A percentile compares a stretch with the other conserved stretches of the same genome.
Evolutionary conservation across 805 yeast genomes (phyloP).

Genomic region (Ogataea nakhonphanomensis): DNA sequence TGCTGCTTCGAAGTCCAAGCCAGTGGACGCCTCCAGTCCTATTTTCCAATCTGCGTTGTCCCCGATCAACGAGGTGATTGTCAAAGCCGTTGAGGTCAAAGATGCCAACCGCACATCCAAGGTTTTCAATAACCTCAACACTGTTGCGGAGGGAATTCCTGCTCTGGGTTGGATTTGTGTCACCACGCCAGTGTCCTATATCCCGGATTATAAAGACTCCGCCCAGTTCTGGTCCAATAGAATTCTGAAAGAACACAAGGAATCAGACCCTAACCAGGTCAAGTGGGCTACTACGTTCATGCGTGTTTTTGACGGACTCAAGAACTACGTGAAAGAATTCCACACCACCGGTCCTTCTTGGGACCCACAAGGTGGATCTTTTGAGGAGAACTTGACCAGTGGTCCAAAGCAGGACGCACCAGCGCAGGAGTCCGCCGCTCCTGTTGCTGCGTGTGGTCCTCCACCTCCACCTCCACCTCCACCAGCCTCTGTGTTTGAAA

Average conservation of each 20-base stretch:
- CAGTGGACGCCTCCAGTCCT: slow-evolving; percentile 59
- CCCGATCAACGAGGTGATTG: slow-evolving; percentile 66
- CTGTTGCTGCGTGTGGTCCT: slow-evolving; percentile 38
- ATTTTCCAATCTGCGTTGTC: slow-evolving; percentile 51
- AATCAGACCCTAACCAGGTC: slow-evolving; percentile 59
- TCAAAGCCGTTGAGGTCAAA: slow-evolving; percentile 57
- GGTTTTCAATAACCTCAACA: slow-evolving; percentile 66
- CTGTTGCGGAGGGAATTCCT: slow-evolving; percentile 86
- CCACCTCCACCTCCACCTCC: slow-evolving; percentile 91
- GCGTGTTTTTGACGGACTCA: slow-evolving; percentile 64
- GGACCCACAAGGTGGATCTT: slow-evolving; percentile 58
- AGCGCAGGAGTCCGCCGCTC: slow-evolving; percentile 19
- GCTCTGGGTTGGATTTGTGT: slow-evolving; percentile 88
- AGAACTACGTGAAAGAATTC: slow-evolving; percentile 67
- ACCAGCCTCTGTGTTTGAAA: slow-evolving; percentile 77
- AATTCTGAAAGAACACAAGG: slow-evolving; percentile 79
- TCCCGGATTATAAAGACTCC: slow-evolving; percentile 84
- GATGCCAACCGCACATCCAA: slow-evolving; percentile 72
- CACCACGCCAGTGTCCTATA: slow-evolving; percentile 67
- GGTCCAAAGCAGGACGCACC: slow-evolving; percentile 13
- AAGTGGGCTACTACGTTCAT: slow-evolving; percentile 78
- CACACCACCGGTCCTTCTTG: slow-evolving; percentile 86
- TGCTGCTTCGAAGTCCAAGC: slow-evolving; percentile 56
- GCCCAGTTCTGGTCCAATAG: slow-evolving; percentile 94
- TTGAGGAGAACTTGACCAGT: slow-evolving; percentile 45